Base-by-base conservation (phyloP, 2,329 filamentous ascomycete species). In the Sporothrix schenckii region DNA sequence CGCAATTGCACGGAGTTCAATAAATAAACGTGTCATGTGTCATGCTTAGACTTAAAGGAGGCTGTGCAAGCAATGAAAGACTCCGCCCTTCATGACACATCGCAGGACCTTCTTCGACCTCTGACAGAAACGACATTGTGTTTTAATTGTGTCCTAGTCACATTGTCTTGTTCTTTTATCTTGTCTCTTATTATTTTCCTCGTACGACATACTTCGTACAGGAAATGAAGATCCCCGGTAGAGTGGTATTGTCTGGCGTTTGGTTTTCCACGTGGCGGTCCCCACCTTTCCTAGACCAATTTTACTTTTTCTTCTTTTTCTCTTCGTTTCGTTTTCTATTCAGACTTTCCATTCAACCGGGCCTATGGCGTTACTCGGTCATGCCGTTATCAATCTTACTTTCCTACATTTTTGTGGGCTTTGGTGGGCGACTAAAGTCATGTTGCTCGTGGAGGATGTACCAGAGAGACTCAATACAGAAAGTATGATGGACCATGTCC, bases 261-360 rank as follows among this genome's bases (percentile, higher is more conserved):
- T 66, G 47, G 27, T 41, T 19, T 66, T 66, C 63, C 63, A 66
- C 63, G 63, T 66, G 63, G 63, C 63, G n/a, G 47, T 19, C 16
- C 39, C 63, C 63, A 66, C 47, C 41, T 41, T 52, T 52, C n/a
- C 47, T 52, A 13, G 30, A 27, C 10, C 19, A 16, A 66, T 52
- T 52, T 53, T 13, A 50, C 19, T 21, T 50, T 50, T 41, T 30
- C 60, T 27, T 49, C 24, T 39, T 30, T 34, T 27, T 24, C 24
- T 52, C 24, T 3, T 21, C 19, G 9, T 14, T 39, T 14, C 27
- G 7, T 24, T 4, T 50, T 66, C 27, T 66, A 41, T 39, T 11
- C 47, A 50, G 52, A 50, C 19, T n/a, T 65, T 65, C 44, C 27
- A 44, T 13, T 63, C 39, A 2, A 9, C 56, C 56, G 34, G 30